These are phyloP conservation scores for Cercospora canescens DNA, from an alignment of 2,329 filamentous ascomycete genomes.

Conservation along the genomic window DNA sequence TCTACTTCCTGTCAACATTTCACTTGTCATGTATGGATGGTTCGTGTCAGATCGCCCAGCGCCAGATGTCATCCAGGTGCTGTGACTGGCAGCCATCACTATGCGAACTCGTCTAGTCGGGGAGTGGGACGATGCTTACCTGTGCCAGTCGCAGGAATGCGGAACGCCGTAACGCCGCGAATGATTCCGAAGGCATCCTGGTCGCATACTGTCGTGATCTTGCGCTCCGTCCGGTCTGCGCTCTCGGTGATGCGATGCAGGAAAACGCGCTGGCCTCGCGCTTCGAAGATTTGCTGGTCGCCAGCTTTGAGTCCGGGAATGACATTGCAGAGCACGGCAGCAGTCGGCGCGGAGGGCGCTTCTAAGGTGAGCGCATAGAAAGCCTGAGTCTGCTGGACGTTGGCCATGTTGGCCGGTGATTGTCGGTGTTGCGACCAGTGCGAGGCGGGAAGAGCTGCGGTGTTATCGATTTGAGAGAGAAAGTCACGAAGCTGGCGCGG, in stretches of 20 bases:
- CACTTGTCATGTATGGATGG: neutral
- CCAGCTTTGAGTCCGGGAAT: constrained; percentile 70
- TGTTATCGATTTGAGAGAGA: neutral
- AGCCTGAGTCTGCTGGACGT: constrained; percentile 91
- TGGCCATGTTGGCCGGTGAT: constrained; percentile 71
- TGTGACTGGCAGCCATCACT: constrained; percentile 42
- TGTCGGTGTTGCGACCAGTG: constrained; percentile 15
- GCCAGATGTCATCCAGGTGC: constrained; percentile 11
- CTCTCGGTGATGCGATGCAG: constrained; percentile 75
- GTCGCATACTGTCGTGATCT: constrained; percentile 80
- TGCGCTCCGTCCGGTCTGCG: constrained; percentile 63
- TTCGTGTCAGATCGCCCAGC: neutral
- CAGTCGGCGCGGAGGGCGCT: constrained; percentile 82
- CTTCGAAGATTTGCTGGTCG: constrained; percentile 96
- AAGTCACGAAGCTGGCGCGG: neutral
- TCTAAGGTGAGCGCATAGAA: constrained; percentile 97
- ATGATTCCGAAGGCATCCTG: constrained; percentile 98
- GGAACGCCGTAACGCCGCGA: constrained; percentile 81
- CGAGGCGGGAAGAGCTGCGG: neutral
- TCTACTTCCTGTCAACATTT: constrained; percentile 55
- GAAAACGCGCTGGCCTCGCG: constrained; percentile 84
- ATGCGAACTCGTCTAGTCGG: constrained; percentile 39
- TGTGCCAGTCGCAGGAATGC: constrained; percentile 91
- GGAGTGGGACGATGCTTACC: constrained; percentile 53
- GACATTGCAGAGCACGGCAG: constrained; percentile 93